These are phyloP conservation scores for Funneliformis caledonium DNA, from an alignment of 371 early-diverging fungal genomes.

Conservation along the genomic window DNA sequence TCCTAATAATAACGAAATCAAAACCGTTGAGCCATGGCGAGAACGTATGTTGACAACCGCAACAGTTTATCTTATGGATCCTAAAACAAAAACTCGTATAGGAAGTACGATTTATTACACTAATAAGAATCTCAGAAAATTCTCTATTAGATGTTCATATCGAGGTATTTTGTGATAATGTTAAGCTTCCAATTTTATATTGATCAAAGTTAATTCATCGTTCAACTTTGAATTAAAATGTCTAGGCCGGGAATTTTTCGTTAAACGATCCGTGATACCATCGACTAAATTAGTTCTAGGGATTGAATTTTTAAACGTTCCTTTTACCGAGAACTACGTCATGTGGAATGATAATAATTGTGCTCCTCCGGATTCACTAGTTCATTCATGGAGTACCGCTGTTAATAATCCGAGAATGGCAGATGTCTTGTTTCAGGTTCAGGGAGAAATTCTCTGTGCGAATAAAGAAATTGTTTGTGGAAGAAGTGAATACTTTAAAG, in stretches of 20 bases:
- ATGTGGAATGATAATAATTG: conserved; percentile 19
- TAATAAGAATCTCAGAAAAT: conserved; percentile 14
- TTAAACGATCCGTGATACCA: conserved; percentile 6
- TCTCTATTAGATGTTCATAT: conserved; percentile 12
- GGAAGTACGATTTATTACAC: conserved; percentile 23
- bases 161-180: conserved; percentile 5
- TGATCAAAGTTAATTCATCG: no score
- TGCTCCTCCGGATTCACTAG: conserved; percentile 3
- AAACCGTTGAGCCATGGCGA: conserved; percentile 14
- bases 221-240: neutral
- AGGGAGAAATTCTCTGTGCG: conserved; percentile 1
- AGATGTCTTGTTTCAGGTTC: conserved; percentile 19
- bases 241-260: neutral
- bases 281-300: neutral
- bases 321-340: conserved; percentile 6
- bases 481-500: conserved; percentile 18
- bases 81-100: neutral
- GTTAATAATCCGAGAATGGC: conserved; percentile 26
- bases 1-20: conserved; percentile 6
- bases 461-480: conserved; percentile 22
- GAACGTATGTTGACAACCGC: conserved; percentile 2
- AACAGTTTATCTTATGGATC: conserved; percentile 11
- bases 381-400: conserved; percentile 5
- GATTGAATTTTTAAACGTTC: conserved; percentile 18
- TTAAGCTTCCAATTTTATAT: neutral